Evolutionary conservation across 257 asterid species (phyloP), one percentile per base, ranked within the genome.

Genomic region (Solanum peruvianum): DNA sequence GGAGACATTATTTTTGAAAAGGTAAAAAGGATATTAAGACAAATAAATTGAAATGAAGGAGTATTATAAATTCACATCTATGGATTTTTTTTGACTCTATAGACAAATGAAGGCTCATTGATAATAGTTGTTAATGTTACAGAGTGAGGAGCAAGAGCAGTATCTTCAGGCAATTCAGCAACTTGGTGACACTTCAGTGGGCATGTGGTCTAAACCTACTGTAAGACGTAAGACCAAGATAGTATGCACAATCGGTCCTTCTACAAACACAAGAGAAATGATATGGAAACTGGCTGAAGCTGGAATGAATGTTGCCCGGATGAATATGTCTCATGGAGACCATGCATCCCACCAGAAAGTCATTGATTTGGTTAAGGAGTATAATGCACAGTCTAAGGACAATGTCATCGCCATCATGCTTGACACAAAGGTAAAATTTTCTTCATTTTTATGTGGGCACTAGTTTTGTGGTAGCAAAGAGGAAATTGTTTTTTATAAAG

Each of bases 241-340:
- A 87, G 99, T 96, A 69, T 97, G 99, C 93, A 97, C 99, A 4
- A 97, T 97, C 86, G 99, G 99, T 70, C 99, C 99, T 60, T 97
- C 99, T 64, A 94, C 99, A 62, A 86, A 97, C 92, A 92, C 99
- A 39, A 91, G 85, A 88, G 99, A 97, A 88, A 95, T 95, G 98
- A 97, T 97, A 85, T 97, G 99, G 99, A 97, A 97, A 90, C 92
- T 97, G 86, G 99, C 99, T 35, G 99, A 97, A 92, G 97, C 98
- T 87, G 99, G 99, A 88, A 97, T 97, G 99, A 97, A 97, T 85
- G 98, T 97, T 88, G 99, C 99, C 27, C 98, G 98, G 84, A 89
- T 97, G 82, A 97, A 97, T 85, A 97, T 97, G 99, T 97, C 99
- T 77, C 99, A 96, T 72, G 99, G 99, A 70, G 99, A 97, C 91